Conservation (phyloP, 352 stramenopile species). For the Globisporangium heterothallicum region DNA sequence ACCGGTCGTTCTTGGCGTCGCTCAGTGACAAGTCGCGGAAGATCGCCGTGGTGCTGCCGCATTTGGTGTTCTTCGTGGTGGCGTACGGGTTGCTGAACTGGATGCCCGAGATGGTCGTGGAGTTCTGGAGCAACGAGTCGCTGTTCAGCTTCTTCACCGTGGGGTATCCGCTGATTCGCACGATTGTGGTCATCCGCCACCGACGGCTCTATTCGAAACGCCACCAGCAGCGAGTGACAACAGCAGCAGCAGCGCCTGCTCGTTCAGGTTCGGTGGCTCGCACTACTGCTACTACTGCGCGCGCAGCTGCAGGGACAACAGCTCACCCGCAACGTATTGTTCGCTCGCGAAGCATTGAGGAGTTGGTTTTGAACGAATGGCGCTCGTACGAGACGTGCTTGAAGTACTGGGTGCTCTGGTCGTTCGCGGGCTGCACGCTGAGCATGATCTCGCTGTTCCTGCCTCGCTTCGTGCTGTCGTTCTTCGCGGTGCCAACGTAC, state of each 20-base stretch:
- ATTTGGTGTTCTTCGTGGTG: conserved; percentile 52
- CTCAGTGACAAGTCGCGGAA: conserved; percentile 65
- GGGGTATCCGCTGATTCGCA: conserved; percentile 63
- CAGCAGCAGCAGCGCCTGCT: neutral
- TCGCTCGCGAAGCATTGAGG: conserved; percentile 10
- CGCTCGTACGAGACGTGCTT: conserved; percentile 67
- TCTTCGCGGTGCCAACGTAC: conserved; percentile 48
- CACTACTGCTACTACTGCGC: conserved; percentile 6
- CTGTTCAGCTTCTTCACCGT: conserved; percentile 55
- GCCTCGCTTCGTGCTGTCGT: conserved; percentile 50
- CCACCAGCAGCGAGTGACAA: neutral
- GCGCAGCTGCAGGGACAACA: neutral
- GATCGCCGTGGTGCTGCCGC: conserved; percentile 56
- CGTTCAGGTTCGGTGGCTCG: neutral
- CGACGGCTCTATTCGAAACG: conserved; percentile 38
- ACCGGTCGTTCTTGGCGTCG: conserved; percentile 63
- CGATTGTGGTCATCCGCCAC: conserved; percentile 54
- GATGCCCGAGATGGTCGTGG: conserved; percentile 35
- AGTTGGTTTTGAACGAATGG: conserved; percentile 43
- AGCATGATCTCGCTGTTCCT: conserved; percentile 64
- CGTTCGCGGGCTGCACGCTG: conserved; percentile 33
- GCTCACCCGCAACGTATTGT: neutral
- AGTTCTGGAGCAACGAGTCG: conserved; percentile 51
- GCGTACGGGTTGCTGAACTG: conserved; percentile 59
- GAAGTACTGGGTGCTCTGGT: conserved; percentile 85